These are phyloP conservation scores for Rhododendron vialii DNA, from an alignment of 148 eudicot genomes.

Conservation along the genomic window DNA sequence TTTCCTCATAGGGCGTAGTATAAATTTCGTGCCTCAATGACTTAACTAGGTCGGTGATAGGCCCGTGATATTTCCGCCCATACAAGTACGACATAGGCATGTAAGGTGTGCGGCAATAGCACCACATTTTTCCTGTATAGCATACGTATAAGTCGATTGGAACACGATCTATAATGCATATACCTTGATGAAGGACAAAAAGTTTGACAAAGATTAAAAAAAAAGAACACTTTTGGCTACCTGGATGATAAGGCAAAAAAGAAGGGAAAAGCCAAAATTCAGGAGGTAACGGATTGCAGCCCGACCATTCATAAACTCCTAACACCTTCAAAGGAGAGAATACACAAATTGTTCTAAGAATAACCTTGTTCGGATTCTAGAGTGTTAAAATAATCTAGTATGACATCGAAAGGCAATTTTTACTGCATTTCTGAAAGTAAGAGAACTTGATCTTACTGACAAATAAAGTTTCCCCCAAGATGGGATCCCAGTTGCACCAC, in stretches of 20 bases:
- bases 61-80: not conserved
- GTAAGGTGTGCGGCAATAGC: not conserved
- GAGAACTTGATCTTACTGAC: too few species aligned
- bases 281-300: slow-evolving; percentile 32
- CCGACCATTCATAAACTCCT: slow-evolving; percentile 36
- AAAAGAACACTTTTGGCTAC: not conserved
- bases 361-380: not conserved
- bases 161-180: not conserved
- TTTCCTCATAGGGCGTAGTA: not conserved
- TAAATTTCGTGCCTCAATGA: not conserved
- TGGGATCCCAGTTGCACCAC: slow-evolving; percentile 30
- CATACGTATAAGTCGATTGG: not conserved
- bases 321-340: slow-evolving; percentile 17
- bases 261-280: slow-evolving; percentile 39
- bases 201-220: too few species aligned
- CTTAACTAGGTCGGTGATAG: not conserved
- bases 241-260: slow-evolving; percentile 30
- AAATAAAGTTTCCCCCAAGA: slow-evolving; percentile 23
- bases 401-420: too few species aligned
- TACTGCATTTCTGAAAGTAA: too few species aligned
- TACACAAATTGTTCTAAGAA: too few species aligned
- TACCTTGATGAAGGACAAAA: too few species aligned
- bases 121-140: not conserved
- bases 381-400: too few species aligned
- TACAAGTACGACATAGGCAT: not conserved